Evolutionary conservation across 768 basidiomycete species (phyloP), one percentile per base, ranked within the genome.

Genomic region (Rhodotorula toruloides): DNA sequence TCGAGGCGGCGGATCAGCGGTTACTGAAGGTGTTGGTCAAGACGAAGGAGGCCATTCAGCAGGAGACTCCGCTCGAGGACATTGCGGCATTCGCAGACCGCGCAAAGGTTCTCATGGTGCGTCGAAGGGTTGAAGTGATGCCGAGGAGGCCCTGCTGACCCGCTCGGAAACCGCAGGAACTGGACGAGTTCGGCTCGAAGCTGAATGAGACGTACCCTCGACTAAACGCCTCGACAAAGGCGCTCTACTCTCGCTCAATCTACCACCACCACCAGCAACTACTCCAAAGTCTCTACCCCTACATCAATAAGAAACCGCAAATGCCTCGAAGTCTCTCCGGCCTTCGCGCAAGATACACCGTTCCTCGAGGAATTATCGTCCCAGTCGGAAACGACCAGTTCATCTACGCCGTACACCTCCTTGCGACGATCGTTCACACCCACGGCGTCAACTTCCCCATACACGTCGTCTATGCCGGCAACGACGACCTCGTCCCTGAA

Each of bases 361-460:
- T 58, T 6, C 57, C 61, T 12, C 37, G 48, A 14, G 67, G 70
- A 0, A 71, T 71, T 48, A 57, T 71, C 31, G 54, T 72, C 27
- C 70, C 70, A 3, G 61, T 61, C 39, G 70, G 70, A 0, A 58
- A 63, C 34, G 66, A 68, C 53, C 70, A 72, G 52, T 65, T 72
- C 55, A 48, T 60, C 44, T 68, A 64, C 27, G 59, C 63, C 36
- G 53, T 66, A 4, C 70, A 71, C 60, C 63, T 72, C 46, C 37
- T 72, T 48, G 55, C 70, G 32, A 72, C 66, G 1, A 63, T 72
- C 56, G 68, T 68, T n/a, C 66, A 72, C 66, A 65, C 68, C 34
- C 70, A 72, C 60, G 52, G 55, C 29, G 68, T 67, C 34, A 32
- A 29, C 22, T 60, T 72, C 21, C 70, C 70, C 12, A 72, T 72